Base-by-base conservation (phyloP, 2,329 filamentous ascomycete species). In the Fusarium equiseti region DNA sequence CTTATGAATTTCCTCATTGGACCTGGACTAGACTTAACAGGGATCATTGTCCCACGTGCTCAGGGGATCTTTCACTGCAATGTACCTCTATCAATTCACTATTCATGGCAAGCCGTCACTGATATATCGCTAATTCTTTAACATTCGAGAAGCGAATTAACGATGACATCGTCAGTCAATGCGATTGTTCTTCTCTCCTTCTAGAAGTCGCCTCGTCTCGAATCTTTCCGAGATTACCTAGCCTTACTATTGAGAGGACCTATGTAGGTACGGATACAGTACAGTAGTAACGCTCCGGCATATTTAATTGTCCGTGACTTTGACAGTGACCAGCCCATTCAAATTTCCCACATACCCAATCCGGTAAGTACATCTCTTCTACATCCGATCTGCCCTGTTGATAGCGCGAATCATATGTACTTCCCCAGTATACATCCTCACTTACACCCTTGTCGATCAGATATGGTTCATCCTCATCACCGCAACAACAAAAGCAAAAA, bases 271-370 rank as follows among this genome's bases (percentile, higher is more conserved):
- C 16, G 32, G 20, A 20, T 35, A 38, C 32, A 38, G 32, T 12
- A n/a, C n/a, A 18, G 35, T 29, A 38, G 61, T 54, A 69, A 66
- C 45, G 43, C 31, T n/a, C 29, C 62, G 64, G 59, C 54, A 69
- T 70, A 71, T 68, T 68, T 66, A 59, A 64, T 64, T 71, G 51
- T 38, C 46, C 50, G 26, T 46, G 63, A 61, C 54, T 54, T 65
- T 53, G 50, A 48, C 26, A 27, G 22, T 45, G 24, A 24, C 53
- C 56, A 63, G 61, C 58, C 66, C 57, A 58, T 67, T 70, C 62
- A 70, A 29, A 53, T 71, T 71, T 69, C 54, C 63, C 63, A 65
- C 68, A 49, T 71, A 58, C 68, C 60, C 11, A 58, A 71, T 71
- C 43, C 26, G 68, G 68, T 13, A 71, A 69, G 64, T 69, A 71